A percentile compares a stretch with the other conserved stretches of the same genome.
These are phyloP conservation scores for Melastoma candidum DNA, from an alignment of 441 rosid species.

Conservation along the genomic window DNA sequence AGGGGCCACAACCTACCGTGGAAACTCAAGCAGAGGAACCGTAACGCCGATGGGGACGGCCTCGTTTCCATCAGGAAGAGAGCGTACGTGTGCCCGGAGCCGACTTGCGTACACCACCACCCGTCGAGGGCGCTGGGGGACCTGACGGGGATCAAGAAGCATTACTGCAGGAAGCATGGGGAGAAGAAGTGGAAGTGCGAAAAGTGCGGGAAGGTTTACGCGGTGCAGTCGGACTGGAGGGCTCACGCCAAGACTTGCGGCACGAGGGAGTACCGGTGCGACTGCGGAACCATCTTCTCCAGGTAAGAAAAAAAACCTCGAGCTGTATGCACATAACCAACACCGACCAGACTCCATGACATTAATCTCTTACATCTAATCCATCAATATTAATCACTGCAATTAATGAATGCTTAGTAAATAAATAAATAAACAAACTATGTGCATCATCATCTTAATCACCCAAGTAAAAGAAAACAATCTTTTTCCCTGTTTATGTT, in stretches of 20 bases:
- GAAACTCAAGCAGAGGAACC: conserved; percentile 74
- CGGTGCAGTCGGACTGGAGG: conserved; percentile 24
- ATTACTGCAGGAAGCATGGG: conserved; percentile 22
- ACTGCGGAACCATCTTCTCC: conserved; percentile 87
- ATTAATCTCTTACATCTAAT: too few species aligned
- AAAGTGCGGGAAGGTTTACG: conserved; percentile 20
- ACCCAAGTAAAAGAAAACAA: too few species aligned
- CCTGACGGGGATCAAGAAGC: conserved; percentile 24
- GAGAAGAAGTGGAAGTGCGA: conserved; percentile 26
- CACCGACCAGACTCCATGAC: too few species aligned
- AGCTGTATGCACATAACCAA: too few species aligned
- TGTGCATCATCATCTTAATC: too few species aligned
- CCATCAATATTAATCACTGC: too few species aligned
- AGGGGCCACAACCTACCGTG: conserved; percentile 93
- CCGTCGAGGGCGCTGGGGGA: conserved; percentile 23
- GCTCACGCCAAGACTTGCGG: conserved; percentile 45
- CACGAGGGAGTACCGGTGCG: conserved; percentile 78
- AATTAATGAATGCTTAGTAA: too few species aligned
- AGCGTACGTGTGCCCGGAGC: conserved; percentile 22
- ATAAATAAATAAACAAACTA: too few species aligned
- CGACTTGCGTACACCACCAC: conserved; percentile 22
- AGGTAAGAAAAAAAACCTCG: conserved; percentile 26
- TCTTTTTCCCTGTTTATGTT: too few species aligned
- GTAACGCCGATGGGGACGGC: conserved; percentile 16
- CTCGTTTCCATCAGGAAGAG: conserved; percentile 10